Base-by-base conservation (phyloP, 306 rosid species). In the Chamaecrista fasciculata region DNA sequence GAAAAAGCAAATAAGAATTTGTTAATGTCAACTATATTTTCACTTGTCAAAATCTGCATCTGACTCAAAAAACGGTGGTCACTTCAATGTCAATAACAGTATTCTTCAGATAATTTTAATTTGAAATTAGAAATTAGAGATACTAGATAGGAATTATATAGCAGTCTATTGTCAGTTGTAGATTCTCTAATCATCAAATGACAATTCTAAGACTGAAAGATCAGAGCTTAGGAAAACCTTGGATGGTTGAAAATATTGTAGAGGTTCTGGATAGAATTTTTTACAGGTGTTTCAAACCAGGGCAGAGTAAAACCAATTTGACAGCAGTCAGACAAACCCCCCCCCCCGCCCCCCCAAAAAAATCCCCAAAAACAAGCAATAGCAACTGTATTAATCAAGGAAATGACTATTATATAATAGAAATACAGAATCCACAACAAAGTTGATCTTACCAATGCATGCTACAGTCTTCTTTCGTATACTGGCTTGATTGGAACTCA, bases 401-500 rank as follows among this genome's bases (percentile, higher is more conserved):
- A 9, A 44, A 44, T n/a, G n/a, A 9, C 14, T 19, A 5, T 2
- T 20, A 34, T 20, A 33, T 60, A 23, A 62, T 6, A 14, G 18
- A 2, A 12, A 40, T 39, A 11, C 21, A 21, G 33, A 42, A 64
- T 9, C 6, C 43, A 65, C 42, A 23, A 8, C 24, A 4, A 49
- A 53, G 3, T 21, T 26, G 31, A 9, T 18, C 84, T 80, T 80
- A 87, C 90, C 93, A 4, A 85, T 83, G 69, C 90, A 87, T 18
- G 94, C 76, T 52, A 87, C 90, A 4, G 86, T 82, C 74, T 79
- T 85, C 82, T 87, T 87, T 57, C 90, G 84, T 14, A 85, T 84
- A 37, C 88, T 81, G 26, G 94, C 90, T 61, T 87, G 94, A 79
- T 83, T 87, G 79, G 88, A 87, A 63, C 86, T 60, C 83, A 85